Evolutionary conservation across 1,139 yeast species (phyloP).

Genomic region (Suhomyces guaymorum): DNA sequence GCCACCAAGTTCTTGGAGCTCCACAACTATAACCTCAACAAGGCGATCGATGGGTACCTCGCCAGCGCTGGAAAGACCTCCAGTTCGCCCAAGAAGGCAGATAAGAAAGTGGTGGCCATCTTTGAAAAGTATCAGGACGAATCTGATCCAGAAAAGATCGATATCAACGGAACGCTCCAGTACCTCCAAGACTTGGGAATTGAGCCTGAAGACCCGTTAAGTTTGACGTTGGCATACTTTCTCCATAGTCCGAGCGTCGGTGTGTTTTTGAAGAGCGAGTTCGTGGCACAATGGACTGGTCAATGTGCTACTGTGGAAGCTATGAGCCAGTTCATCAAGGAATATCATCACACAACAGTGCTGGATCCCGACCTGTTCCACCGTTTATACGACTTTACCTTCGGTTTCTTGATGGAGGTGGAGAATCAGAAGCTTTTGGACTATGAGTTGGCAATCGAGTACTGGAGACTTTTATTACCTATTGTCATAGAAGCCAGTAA

Average conservation of each 20-base stretch:
- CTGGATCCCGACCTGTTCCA: too few relatives aligned
- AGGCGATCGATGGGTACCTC: slow-evolving; percentile 34
- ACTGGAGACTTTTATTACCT: slow-evolving; percentile 71
- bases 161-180: slow-evolving; percentile 72
- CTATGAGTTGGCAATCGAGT: slow-evolving; percentile 65
- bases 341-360: too few relatives aligned
- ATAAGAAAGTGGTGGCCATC: slow-evolving; percentile 22
- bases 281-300: slow-evolving; percentile 58
- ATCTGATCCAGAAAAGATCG: slow-evolving; percentile 37
- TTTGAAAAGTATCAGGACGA: slow-evolving; percentile 36
- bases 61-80: slow-evolving; percentile 12
- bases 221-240: slow-evolving; percentile 69
- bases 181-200: slow-evolving; percentile 67
- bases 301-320: slow-evolving; percentile 39
- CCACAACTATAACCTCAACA: slow-evolving; percentile 28
- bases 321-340: slow-evolving; percentile 50
- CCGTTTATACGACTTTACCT: slow-evolving; percentile 68
- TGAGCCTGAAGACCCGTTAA: slow-evolving; percentile 70
- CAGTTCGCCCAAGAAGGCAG: slow-evolving; percentile 6
- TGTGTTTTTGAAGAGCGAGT: slow-evolving; percentile 48
- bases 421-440: slow-evolving; percentile 58
- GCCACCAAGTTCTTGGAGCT: slow-evolving; percentile 32
- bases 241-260: slow-evolving; percentile 70
- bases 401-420: slow-evolving; percentile 62
- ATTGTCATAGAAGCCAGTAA: slow-evolving; percentile 18